Evolutionary conservation across 2,329 filamentous ascomycete genomes (phyloP).

Genomic region (Fusarium sp.): DNA sequence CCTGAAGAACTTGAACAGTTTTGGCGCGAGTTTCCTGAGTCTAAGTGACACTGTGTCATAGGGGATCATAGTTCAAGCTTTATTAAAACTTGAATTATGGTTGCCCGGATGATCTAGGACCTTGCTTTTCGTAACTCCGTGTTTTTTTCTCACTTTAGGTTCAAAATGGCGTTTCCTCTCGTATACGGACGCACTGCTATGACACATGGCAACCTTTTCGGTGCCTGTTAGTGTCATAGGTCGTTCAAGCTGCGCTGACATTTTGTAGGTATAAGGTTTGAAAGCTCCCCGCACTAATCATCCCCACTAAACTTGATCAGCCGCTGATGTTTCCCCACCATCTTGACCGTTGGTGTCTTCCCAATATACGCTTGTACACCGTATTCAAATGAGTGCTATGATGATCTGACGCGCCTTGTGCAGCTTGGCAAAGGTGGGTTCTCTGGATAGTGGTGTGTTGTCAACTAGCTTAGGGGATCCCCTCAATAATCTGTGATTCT

Average conservation of each 20-base stretch:
- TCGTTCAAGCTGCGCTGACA: too few species aligned
- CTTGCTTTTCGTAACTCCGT: not conserved
- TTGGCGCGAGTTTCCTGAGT: not conserved
- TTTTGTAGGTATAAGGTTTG: not conserved
- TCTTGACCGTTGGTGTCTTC: not conserved
- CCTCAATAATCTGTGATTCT: not conserved
- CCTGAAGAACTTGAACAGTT: rapidly evolving
- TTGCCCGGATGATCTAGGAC: not conserved
- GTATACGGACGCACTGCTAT: too few species aligned
- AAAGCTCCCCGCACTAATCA: not conserved
- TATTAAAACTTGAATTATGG: rapidly evolving
- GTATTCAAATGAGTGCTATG: rapidly evolving
- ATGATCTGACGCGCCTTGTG: not conserved
- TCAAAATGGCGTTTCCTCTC: not conserved
- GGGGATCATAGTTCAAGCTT: not conserved
- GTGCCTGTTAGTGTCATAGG: rapidly evolving
- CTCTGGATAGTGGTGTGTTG: not conserved
- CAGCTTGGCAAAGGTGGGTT: not conserved
- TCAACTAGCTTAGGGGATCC: too few species aligned
- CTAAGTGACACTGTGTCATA: not conserved
- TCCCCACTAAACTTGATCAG: not conserved
- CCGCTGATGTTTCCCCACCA: not conserved
- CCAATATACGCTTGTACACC: too few species aligned
- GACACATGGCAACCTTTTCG: too few species aligned
- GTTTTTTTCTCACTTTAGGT: too few species aligned